phyloP scores from a whole-genome alignment of 2,329 filamentous ascomycete genomes.

The Dryadomyces quercivorus region DNA sequence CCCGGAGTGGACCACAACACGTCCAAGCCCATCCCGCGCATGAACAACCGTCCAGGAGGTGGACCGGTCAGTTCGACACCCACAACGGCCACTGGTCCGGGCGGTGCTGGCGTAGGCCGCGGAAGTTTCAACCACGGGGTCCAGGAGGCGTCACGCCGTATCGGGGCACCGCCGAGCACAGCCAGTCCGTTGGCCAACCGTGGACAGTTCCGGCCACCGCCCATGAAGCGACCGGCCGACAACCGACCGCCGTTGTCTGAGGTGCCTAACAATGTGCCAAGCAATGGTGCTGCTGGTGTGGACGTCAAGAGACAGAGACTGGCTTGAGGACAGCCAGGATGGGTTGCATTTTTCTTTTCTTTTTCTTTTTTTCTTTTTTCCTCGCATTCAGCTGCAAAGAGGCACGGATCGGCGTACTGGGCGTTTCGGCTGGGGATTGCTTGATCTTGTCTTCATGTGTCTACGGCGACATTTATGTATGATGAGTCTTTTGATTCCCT shows the following conservation, averaged over 20 bases:
- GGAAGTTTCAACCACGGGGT: not conserved
- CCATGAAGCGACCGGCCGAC: slow-evolving; percentile 35
- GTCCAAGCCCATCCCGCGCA: slow-evolving; percentile 58
- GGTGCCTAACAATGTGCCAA: slow-evolving; percentile 31
- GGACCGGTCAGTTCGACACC: not conserved
- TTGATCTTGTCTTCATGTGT: not conserved
- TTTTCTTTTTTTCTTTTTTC: not conserved
- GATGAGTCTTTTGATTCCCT: not conserved
- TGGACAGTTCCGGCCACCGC: slow-evolving; percentile 45
- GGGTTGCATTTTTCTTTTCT: not conserved
- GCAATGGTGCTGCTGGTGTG: slow-evolving; percentile 16
- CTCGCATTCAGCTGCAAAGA: not conserved
- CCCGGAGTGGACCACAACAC: slow-evolving; percentile 73
- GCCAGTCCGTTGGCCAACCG: slow-evolving; percentile 48
- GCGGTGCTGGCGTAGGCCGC: not conserved
- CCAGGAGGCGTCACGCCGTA: slow-evolving; percentile 36
- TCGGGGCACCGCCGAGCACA: slow-evolving; percentile 42
- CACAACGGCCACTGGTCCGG: not conserved
- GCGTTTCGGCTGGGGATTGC: too few relatives aligned
- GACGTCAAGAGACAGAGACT: slow-evolving; percentile 41
- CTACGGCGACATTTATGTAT: not conserved
- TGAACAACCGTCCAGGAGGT: slow-evolving; percentile 17
- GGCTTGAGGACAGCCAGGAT: not conserved
- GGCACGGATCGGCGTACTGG: too few relatives aligned
- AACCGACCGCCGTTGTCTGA: slow-evolving; percentile 36